Evolutionary conservation across 768 basidiomycete species (phyloP), one percentile per base, ranked within the genome.

Genomic region (Heimioporus sp.): DNA sequence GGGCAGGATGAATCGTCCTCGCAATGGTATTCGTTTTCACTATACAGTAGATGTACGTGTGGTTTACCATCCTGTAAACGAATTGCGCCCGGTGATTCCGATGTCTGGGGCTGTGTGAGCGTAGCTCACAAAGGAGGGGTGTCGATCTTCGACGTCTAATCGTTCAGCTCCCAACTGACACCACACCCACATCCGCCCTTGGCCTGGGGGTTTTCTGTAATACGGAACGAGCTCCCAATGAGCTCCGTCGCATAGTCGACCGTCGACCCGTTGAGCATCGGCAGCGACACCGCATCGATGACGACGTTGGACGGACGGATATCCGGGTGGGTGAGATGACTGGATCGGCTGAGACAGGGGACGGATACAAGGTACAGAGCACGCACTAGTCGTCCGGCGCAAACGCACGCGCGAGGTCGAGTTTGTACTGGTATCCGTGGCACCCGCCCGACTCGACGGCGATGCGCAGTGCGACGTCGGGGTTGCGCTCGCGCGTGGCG

Each of bases 361-460:
- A 17, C 10, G 16, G 17, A 16, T 7, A 2, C 2, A 10, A 7
- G 16, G 19, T 2, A 17, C 17, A 10, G 4, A 15, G 6, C 19
- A 74, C 90, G 69, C 65, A 94, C 93, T 93, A 96, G 70, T 96
- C 92, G 57, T 92, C 92, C 6, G 76, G 75, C 35, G 77, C 73
- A 10, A 76, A 73, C 47, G 73, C 70, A 40, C 76, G 79, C 5
- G 88, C 86, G 9, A 97, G 77, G 51, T 87, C 85, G 81, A 97
- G 83, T 60, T 89, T 94, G 71, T 97, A 96, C 62, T 97, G 92
- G 69, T 97, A 97, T 37, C 95, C 95, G 67, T 98, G 94, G 63
- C 95, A 98, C 21, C 95, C 95, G 13, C 95, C 95, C 16, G 87
- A 90, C 63, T 97, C 93, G n/a, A 98, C 92, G 1, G 83, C 75